phyloP scores from a whole-genome alignment of 2,329 filamentous ascomycete genomes.

The Hysterium pulicare region DNA sequence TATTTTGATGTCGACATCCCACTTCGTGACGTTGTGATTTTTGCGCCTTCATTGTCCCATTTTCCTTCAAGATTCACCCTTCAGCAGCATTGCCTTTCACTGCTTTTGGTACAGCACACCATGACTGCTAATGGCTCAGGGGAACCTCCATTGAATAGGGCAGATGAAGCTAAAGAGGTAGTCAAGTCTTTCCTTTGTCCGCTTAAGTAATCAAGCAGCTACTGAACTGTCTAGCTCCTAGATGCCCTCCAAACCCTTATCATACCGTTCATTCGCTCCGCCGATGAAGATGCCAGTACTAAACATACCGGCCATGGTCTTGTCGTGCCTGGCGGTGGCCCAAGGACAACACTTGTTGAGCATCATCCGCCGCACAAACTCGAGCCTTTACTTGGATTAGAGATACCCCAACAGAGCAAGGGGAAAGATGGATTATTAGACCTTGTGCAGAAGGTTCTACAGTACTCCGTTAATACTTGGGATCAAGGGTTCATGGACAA shows the following conservation, averaged over 20 bases:
- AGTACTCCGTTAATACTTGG: conserved; percentile 97
- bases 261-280: conserved; percentile 66
- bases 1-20: conserved; percentile 13
- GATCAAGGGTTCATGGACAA: conserved; percentile 96
- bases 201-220: conserved; percentile 7
- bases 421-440: conserved; percentile 44
- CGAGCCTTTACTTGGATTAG: conserved; percentile 36
- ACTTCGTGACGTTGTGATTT: not conserved
- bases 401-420: conserved; percentile 32
- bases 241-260: conserved; percentile 65
- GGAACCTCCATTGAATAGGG: conserved; percentile 25
- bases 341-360: conserved; percentile 44
- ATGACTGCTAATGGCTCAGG: conserved; percentile 20
- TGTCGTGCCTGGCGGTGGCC: conserved; percentile 60
- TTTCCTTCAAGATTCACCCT: not conserved
- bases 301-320: conserved; percentile 57
- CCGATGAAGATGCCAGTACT: conserved; percentile 60
- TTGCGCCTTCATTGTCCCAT: not conserved
- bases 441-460: conserved; percentile 65
- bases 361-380: conserved; percentile 44
- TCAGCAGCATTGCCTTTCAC: not conserved
- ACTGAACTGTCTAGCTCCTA: conserved; percentile 57
- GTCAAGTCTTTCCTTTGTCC: too few species aligned
- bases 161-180: conserved; percentile 40
- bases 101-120: not conserved